Evolutionary conservation across 2,329 filamentous ascomycete genomes (phyloP).

Genomic region (Ophiostoma quercus): DNA sequence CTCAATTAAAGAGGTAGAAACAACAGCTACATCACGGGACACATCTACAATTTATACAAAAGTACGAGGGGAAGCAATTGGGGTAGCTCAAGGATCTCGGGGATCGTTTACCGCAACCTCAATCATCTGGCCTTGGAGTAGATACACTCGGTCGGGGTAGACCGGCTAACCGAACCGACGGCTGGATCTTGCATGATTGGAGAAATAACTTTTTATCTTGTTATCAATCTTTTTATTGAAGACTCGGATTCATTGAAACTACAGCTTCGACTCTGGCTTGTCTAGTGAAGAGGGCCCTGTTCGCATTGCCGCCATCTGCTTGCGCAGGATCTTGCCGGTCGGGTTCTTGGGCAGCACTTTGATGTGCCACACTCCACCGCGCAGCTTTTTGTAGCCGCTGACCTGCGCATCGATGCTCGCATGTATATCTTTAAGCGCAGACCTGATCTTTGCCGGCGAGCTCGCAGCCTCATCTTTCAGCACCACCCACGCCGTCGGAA

Average conservation of each 20-base stretch:
- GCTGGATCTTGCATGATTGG: background rate
- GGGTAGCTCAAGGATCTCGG: background rate
- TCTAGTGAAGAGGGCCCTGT: conserved; percentile 20
- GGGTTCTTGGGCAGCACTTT: conserved; percentile 35
- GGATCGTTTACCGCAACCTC: background rate
- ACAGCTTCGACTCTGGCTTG: conserved; percentile 22
- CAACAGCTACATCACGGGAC: background rate
- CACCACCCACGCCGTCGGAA: conserved; percentile 39
- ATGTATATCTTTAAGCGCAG: conserved; percentile 34
- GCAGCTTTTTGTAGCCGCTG: conserved; percentile 40
- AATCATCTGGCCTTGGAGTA: background rate
- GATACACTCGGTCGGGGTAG: background rate
- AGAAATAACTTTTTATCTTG: background rate
- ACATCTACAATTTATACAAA: background rate
- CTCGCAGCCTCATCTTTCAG: conserved; percentile 27
- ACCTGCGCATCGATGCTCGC: conserved; percentile 35
- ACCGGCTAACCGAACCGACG: background rate
- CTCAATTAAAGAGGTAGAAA: background rate
- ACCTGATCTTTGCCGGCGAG: background rate
- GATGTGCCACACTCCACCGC: conserved; percentile 37
- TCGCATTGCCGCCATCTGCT: conserved; percentile 21
- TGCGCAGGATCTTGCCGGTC: conserved; percentile 36
- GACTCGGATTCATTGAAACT: background rate
- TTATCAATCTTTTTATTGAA: background rate
- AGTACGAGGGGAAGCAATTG: background rate